phyloP scores from a whole-genome alignment of 345 rosid species.

The Citrus inodora region DNA sequence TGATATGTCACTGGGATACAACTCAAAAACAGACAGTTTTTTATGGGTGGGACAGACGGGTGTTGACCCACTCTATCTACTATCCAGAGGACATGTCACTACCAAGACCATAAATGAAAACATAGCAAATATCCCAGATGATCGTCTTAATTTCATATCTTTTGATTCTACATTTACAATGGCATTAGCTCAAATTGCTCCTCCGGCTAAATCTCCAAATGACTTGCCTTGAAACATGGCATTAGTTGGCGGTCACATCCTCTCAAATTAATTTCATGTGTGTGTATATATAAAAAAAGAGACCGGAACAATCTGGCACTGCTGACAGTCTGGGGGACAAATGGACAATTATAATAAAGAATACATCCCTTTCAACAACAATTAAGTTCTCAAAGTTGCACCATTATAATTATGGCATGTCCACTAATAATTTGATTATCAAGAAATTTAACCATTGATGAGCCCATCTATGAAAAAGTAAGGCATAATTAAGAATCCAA shows the following conservation, averaged over 20 bases:
- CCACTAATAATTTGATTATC: slow-evolving; percentile 3
- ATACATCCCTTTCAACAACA: background rate
- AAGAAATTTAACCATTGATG: slow-evolving; percentile 6
- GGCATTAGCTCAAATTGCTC: background rate
- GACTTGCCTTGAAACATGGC: background rate
- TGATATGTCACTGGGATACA: background rate
- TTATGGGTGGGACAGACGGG: background rate
- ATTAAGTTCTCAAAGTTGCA: background rate
- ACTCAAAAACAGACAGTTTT: background rate
- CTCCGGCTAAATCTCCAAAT: background rate
- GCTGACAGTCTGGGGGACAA: slow-evolving; percentile 10
- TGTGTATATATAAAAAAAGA: background rate
- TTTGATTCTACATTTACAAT: background rate
- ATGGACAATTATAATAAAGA: slow-evolving; percentile 1
- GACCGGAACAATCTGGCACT: background rate
- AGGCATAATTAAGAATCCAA: slow-evolving; percentile 40
- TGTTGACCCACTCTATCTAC: slow-evolving; percentile 5
- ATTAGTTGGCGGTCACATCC: background rate
- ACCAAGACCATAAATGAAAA: slow-evolving; percentile 14
- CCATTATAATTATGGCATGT: slow-evolving; percentile 4
- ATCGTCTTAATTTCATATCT: background rate
- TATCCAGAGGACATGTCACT: slow-evolving; percentile 18
- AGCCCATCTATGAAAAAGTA: slow-evolving; percentile 13
- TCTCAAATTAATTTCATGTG: background rate
- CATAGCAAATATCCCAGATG: background rate